A percentile compares a stretch with the other conserved stretches of the same genome.
Conservation (phyloP, 2,329 filamentous ascomycete species). For the Penicillium sp. region DNA sequence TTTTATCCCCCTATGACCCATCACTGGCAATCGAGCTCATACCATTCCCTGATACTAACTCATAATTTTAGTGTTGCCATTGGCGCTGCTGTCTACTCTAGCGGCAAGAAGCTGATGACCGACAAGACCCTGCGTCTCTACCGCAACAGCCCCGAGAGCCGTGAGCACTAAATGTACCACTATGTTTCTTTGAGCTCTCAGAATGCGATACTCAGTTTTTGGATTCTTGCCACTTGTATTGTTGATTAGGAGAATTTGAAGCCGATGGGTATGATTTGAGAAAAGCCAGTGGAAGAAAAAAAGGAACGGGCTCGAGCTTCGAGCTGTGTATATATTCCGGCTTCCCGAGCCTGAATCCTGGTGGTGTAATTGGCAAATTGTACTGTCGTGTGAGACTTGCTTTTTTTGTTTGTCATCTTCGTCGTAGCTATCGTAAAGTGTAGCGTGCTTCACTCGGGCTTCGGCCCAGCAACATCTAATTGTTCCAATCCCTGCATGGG, state of each 20-base stretch:
- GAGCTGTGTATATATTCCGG: constrained; percentile 40
- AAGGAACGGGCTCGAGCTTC: constrained; percentile 25
- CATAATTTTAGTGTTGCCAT: constrained; percentile 59
- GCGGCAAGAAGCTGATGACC: constrained; percentile 73
- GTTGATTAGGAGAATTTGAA: constrained; percentile 28
- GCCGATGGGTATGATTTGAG: constrained; percentile 20
- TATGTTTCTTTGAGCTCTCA: constrained; percentile 31
- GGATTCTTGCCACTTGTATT: constrained; percentile 27
- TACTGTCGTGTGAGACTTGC: constrained; percentile 19
- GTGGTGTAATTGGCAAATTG: constrained; percentile 29
- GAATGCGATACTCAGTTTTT: constrained; percentile 27
- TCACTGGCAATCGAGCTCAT: constrained; percentile 2
- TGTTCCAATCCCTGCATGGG: constrained; percentile 96
- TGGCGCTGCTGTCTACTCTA: constrained; percentile 76
- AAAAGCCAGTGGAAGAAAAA: constrained; percentile 17
- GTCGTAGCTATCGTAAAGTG: constrained; percentile 20
- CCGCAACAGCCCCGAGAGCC: constrained; percentile 59
- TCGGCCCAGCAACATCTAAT: constrained; percentile 89
- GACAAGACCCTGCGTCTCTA: constrained; percentile 91
- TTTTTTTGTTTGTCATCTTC: constrained; percentile 22
- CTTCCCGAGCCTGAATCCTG: constrained; percentile 25
- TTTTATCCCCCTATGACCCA: constrained; percentile 21
- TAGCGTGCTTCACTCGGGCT: constrained; percentile 58
- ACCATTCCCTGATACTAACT: constrained; percentile 18
- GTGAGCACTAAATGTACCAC: constrained; percentile 40